Evolutionary conservation across 495 filamentous ascomycete genomes (phyloP).

Genomic region (Penicillium arizonense): DNA sequence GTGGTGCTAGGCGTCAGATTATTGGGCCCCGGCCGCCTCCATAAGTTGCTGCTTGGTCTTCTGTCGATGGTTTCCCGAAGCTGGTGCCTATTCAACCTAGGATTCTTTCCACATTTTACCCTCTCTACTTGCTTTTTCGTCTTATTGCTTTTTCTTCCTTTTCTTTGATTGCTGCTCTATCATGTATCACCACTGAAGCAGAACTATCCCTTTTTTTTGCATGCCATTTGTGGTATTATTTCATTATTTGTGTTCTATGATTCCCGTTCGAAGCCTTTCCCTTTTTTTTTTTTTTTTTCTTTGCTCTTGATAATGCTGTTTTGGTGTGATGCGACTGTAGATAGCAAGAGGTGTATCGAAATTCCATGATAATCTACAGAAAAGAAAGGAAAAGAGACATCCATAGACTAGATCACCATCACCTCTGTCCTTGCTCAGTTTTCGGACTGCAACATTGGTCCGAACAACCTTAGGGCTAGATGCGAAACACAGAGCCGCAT

Average conservation of each 20-base stretch:
- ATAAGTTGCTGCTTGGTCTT: conserved; percentile 15
- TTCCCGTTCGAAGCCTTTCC: conserved; percentile 1
- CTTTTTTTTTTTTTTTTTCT: not conserved
- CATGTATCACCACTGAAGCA: conserved; percentile 1
- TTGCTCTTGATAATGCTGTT: no score
- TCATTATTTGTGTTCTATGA: not conserved
- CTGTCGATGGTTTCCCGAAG: not conserved
- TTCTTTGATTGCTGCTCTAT: conserved; percentile 1
- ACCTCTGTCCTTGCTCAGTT: no score
- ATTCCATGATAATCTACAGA: not conserved
- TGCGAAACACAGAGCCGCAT: no score
- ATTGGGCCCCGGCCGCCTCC: conserved; percentile 73
- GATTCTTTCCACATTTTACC: not conserved
- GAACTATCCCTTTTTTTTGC: not conserved
- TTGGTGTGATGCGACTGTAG: not conserved
- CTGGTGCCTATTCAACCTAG: conserved; percentile 7
- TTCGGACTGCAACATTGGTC: no score
- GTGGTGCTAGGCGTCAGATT: conserved; percentile 73
- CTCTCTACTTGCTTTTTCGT: not conserved
- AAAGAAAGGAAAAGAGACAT: not conserved
- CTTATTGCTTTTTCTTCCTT: not conserved
- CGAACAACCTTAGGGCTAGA: no score
- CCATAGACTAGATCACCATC: no score
- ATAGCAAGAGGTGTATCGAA: conserved; percentile 1
- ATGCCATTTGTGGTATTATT: not conserved